Evolutionary conservation across 2,329 filamentous ascomycete genomes (phyloP).

Genomic region (Juglanconis juglandina): DNA sequence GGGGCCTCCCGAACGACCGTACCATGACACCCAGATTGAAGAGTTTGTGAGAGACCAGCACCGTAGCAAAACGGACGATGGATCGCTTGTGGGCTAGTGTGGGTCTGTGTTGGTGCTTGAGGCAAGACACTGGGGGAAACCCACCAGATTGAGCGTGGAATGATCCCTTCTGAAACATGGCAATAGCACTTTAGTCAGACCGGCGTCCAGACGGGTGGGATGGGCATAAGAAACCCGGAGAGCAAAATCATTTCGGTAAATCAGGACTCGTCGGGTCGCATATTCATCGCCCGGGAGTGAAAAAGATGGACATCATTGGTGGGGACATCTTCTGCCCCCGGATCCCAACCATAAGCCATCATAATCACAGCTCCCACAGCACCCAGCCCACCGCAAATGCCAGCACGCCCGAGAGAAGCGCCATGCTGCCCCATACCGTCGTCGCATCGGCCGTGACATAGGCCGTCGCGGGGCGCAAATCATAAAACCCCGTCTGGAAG

Average conservation of each 20-base stretch:
- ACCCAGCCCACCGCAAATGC: background rate
- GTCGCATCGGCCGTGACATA: conserved; percentile 5
- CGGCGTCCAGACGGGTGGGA: too few species aligned
- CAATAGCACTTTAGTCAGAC: too few species aligned
- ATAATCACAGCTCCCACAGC: background rate
- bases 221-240: too few species aligned
- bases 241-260: too few species aligned
- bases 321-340: background rate
- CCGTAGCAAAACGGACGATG: conserved; percentile 38
- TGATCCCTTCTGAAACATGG: too few species aligned
- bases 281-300: too few species aligned
- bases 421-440: background rate
- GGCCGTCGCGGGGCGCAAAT: background rate
- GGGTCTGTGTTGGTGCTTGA: background rate
- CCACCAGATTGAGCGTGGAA: background rate
- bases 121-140: background rate
- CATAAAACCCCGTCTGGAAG: background rate
- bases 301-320: background rate
- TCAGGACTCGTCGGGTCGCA: too few species aligned
- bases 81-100: background rate
- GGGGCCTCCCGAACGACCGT: conserved; percentile 41
- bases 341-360: background rate
- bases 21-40: conserved; percentile 47
- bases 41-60: conserved; percentile 53
- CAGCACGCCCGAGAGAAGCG: background rate